These are phyloP conservation scores for Tylopilus subfusipes DNA, from an alignment of 768 basidiomycete species.

Conservation along the genomic window DNA sequence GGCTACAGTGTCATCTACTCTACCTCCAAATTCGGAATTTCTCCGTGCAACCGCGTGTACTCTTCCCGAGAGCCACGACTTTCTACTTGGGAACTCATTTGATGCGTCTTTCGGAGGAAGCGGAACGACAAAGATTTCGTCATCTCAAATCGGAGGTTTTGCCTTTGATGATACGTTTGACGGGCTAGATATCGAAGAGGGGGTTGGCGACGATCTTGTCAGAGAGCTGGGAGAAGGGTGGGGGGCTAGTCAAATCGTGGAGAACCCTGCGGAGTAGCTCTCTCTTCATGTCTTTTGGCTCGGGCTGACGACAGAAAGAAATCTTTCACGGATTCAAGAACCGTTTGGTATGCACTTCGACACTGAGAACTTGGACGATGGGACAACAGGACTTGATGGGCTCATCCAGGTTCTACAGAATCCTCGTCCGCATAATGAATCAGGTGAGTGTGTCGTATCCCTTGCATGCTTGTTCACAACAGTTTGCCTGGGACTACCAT, in stretches of 20 bases:
- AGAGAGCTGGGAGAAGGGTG: constrained; percentile 72
- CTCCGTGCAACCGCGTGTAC: constrained; percentile 56
- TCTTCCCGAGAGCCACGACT: constrained; percentile 67
- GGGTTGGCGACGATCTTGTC: constrained; percentile 70
- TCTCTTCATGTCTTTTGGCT: background rate
- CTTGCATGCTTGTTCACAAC: background rate
- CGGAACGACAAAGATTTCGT: constrained; percentile 39
- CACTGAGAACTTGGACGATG: constrained; percentile 26
- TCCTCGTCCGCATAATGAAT: background rate
- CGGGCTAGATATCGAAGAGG: constrained; percentile 54
- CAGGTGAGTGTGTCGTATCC: constrained; percentile 8
- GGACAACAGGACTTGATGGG: constrained; percentile 8
- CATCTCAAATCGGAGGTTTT: constrained; percentile 53
- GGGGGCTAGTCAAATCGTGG: constrained; percentile 34
- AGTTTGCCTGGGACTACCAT: background rate
- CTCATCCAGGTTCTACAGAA: background rate
- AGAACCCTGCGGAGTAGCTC: constrained; percentile 15
- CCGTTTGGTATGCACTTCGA: constrained; percentile 14
- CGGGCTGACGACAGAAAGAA: constrained; percentile 15
- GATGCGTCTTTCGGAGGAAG: constrained; percentile 53
- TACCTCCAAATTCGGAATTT: constrained; percentile 37
- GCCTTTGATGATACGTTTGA: constrained; percentile 55
- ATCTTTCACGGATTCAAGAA: constrained; percentile 18
- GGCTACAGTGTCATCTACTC: constrained; percentile 20
- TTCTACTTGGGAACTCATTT: constrained; percentile 63